Percentiles rank a stretch among this genome's conserved stretches.
phyloP scores from a whole-genome alignment of 1,284 basidiomycete species.

The Irpex sp. region DNA sequence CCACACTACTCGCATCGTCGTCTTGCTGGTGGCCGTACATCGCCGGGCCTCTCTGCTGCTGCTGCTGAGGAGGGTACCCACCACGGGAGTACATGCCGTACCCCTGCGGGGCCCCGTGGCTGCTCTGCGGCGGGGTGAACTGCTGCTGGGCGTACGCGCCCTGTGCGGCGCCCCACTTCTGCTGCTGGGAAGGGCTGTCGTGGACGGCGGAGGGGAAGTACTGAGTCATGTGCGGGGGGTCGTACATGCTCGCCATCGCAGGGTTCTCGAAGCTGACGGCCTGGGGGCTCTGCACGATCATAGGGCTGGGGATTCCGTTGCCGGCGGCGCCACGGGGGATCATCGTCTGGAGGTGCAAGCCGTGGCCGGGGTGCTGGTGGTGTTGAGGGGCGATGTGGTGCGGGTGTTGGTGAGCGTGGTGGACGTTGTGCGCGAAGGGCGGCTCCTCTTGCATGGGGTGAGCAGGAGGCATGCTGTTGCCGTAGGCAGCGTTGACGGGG shows the following conservation, averaged over 20 bases:
- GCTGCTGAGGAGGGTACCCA: not conserved
- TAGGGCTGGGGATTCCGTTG: conserved; percentile 19
- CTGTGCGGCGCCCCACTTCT: conserved; percentile 11
- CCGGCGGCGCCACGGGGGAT: conserved; percentile 22
- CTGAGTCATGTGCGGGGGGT: conserved; percentile 25
- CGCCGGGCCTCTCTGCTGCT: no score
- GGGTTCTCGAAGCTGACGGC: conserved; percentile 34
- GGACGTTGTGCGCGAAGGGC: conserved; percentile 27
- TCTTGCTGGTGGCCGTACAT: conserved; percentile 25
- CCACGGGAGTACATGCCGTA: not conserved
- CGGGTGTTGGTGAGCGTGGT: conserved; percentile 15
- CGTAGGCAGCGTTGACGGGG: not conserved
- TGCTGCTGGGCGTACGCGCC: conserved; percentile 19
- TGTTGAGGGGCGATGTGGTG: conserved; percentile 19
- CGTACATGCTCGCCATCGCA: conserved; percentile 32
- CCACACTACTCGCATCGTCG: conserved; percentile 40
- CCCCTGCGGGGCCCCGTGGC: conserved; percentile 20
- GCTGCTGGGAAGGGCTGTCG: conserved; percentile 5
- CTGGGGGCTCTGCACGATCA: conserved; percentile 31
- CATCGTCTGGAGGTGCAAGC: conserved; percentile 28
- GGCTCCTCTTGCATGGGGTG: conserved; percentile 18
- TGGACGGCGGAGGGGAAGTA: conserved; percentile 19
- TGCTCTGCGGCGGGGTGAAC: conserved; percentile 32
- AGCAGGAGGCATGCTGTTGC: not conserved
- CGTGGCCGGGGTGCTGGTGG: conserved; percentile 10